Evolutionary conservation across 106 monocot genomes (phyloP), one percentile per base, ranked within the genome.

Genomic region (Dactylorhiza incarnata): DNA sequence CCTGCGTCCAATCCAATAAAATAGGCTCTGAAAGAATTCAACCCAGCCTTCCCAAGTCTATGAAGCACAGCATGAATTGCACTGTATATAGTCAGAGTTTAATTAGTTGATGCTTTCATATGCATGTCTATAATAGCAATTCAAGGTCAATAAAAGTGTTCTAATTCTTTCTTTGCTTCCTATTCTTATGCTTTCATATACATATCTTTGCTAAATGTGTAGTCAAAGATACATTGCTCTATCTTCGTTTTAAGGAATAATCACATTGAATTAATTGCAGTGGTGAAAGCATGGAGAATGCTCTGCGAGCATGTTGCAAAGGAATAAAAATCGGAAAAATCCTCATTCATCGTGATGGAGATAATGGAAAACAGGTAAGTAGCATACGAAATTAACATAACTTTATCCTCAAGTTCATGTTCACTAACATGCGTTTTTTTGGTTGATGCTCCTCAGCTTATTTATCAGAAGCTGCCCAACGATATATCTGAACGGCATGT

Each of bases 221-320:
- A 11, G 3, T 72, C 48, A 48, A 6, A 20, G 44, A 70, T 6
- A 10, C n/a, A 72, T 49, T 37, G n/a, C 9, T 49, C 22, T 19
- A 2, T 11, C 22, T 37, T 47, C 11, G 19, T 14, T 23, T 9
- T 50, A 37, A 48, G 50, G 10, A 73, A 22, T 73, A 25, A 24
- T 73, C 50, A 9, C 46, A 73, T 51, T 25, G 47, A 20, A 51
- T 73, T 73, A 50, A 43, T 75, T 80, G 55, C 83, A 95, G 95
- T 85, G 93, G 95, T 79, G 95, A 95, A 86, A 95, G 95, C 73
- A 95, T 95, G 95, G 95, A 96, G 71, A 96, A 96, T 86, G 95
- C 95, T 43, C 80, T 96, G 46, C 81, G 95, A 71, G 95, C 95
- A 45, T 96, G 95, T 76, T 96, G 95, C 56, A 93, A 96, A 90